Conservation (phyloP, 371 early-diverging fungal species). For the Parasitella parasitica region DNA sequence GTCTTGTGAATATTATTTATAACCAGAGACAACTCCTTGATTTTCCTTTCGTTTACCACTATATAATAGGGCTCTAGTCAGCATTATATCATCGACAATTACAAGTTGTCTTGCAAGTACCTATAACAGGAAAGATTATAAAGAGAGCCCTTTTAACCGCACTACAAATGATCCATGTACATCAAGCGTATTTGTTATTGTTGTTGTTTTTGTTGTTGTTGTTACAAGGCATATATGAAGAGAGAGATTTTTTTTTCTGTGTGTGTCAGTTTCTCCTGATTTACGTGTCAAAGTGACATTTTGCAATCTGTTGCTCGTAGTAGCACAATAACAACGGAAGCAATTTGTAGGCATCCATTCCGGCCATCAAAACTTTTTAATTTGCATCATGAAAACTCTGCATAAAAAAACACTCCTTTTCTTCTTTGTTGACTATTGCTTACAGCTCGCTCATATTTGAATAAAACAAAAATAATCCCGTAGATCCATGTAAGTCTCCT, state of each 20-base stretch:
- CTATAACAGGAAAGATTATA: no score
- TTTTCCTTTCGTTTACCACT: not conserved
- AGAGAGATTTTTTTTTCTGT: not conserved
- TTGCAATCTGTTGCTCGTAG: not conserved
- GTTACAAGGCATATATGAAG: not conserved
- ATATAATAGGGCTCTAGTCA: no score
- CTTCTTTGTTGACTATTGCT: not conserved
- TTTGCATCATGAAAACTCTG: no score
- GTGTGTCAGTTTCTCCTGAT: conserved; percentile 12
- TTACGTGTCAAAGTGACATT: conserved; percentile 8
- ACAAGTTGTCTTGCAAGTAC: no score
- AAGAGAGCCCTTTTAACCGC: no score
- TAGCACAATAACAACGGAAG: not conserved
- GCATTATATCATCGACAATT: no score
- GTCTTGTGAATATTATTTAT: conserved; percentile 5
- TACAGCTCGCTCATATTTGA: not conserved
- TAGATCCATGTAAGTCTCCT: not conserved
- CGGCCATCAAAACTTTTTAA: not conserved
- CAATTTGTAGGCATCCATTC: not conserved
- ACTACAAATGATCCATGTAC: no score
- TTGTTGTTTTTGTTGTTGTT: not conserved
- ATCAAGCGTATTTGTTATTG: not conserved
- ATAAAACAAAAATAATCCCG: not conserved
- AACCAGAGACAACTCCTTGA: conserved; percentile 1
- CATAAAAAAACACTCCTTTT: not conserved